These are phyloP conservation scores for Trypanosoma theileri DNA, from an alignment of 208 protist genomes.

Conservation along the genomic window DNA sequence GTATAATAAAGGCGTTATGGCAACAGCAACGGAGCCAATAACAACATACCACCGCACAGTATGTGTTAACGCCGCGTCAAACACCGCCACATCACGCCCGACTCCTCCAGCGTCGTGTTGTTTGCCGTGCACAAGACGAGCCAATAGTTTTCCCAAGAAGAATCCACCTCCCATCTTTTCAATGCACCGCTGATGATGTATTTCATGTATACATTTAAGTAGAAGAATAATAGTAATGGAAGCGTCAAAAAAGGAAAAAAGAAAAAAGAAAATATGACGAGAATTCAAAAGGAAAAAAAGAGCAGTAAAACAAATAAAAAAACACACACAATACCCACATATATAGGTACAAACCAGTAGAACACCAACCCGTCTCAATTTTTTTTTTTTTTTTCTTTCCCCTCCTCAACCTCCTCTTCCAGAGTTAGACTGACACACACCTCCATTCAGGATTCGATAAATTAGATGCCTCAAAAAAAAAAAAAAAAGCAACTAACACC, in stretches of 20 bases:
- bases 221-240: conserved; percentile 1
- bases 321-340: too few relatives aligned
- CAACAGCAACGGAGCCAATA: conserved; percentile 33
- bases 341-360: too few relatives aligned
- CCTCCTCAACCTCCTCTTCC: too few relatives aligned
- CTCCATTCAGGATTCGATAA: conserved; percentile 3
- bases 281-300: conserved; percentile 2
- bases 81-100: conserved; percentile 4
- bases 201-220: conserved; percentile 19
- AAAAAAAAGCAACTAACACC: not conserved
- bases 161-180: conserved; percentile 9
- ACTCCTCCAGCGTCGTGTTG: not conserved
- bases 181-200: conserved; percentile 1
- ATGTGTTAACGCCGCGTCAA: conserved; percentile 23
- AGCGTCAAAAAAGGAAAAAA: not conserved
- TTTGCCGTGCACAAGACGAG: conserved; percentile 12
- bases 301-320: conserved; percentile 7
- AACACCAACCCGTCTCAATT: conserved; percentile 10
- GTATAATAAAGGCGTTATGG: conserved; percentile 36
- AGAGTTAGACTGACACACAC: too few relatives aligned
- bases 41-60: conserved; percentile 38
- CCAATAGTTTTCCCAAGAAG: conserved; percentile 17
- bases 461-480: not conserved
- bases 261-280: not conserved
- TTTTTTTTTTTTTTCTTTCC: not conserved